Percentiles rank a stretch among this genome's conserved stretches.
Conservation (phyloP, 345 rosid genomes). For the Murraya paniculata region DNA sequence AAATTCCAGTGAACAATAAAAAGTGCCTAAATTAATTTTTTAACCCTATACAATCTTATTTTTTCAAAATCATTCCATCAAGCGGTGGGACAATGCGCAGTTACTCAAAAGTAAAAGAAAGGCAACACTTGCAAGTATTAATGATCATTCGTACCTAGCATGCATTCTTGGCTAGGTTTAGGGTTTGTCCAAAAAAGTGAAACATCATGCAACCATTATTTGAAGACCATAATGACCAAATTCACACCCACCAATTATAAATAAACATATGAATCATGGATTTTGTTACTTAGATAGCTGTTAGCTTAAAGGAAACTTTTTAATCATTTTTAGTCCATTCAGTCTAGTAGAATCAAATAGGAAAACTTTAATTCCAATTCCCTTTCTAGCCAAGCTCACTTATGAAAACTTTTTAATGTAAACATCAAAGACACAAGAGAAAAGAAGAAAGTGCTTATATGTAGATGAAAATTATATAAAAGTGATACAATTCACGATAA, state of each 20-base stretch:
- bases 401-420: background rate
- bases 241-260: background rate
- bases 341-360: background rate
- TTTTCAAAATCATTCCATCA: no score
- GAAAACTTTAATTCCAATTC: conserved; percentile 9
- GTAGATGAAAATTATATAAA: background rate
- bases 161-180: background rate
- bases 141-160: background rate
- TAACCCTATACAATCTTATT: no score
- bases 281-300: background rate
- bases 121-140: background rate
- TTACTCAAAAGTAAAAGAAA: background rate
- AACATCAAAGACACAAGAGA: conserved; percentile 3
- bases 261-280: background rate
- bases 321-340: background rate
- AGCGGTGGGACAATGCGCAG: no score
- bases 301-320: background rate
- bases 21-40: no score
- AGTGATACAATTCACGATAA: conserved; percentile 10
- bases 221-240: background rate
- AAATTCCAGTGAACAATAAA: no score
- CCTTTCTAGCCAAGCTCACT: conserved; percentile 10
- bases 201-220: conserved; percentile 22
- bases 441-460: conserved; percentile 9
- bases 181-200: conserved; percentile 32